A percentile compares a stretch with the other conserved stretches of the same genome.
Evolutionary conservation across 805 yeast species (phyloP).

Genomic region (Barnettozyma siamensis): DNA sequence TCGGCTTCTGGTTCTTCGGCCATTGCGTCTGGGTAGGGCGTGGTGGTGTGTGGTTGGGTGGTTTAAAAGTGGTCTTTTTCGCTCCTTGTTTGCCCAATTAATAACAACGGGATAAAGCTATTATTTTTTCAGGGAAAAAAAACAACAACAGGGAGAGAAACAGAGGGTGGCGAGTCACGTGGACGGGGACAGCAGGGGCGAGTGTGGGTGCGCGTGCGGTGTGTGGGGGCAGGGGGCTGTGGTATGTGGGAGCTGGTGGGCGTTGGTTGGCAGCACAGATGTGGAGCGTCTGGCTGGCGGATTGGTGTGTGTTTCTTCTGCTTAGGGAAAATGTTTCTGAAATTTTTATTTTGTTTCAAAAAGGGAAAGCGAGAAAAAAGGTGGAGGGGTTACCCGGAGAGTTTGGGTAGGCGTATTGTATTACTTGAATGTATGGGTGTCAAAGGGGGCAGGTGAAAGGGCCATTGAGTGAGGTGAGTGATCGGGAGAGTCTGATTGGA

Average conservation of each 20-base stretch:
- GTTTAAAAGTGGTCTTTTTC: too few relatives aligned
- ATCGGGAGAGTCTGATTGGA: too few relatives aligned
- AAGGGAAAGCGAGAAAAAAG: not conserved
- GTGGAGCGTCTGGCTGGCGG: too few relatives aligned
- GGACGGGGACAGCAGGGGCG: not conserved
- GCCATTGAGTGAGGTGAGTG: too few relatives aligned
- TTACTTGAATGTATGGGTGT: too few relatives aligned
- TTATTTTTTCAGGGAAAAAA: not conserved
- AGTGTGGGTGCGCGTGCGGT: constrained; percentile 4
- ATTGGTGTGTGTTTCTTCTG: too few relatives aligned
- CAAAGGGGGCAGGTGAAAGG: not conserved
- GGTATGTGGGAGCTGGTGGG: too few relatives aligned
- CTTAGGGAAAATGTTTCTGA: not conserved
- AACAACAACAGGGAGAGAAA: not conserved
- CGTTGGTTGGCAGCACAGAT: too few relatives aligned
- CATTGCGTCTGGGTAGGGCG: constrained; percentile 19
- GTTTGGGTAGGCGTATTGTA: too few relatives aligned
- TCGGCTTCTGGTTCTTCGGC: constrained; percentile 71
- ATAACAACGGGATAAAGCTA: not conserved
- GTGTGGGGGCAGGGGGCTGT: not conserved
- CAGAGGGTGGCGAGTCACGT: not conserved
- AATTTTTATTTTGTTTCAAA: not conserved
- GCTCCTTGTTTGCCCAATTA: not conserved
- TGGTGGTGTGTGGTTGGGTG: not conserved
- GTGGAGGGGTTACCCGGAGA: constrained; percentile 2